Evolutionary conservation across 1,139 yeast species (phyloP), one percentile per base, ranked within the genome.

Genomic region (Yamadazyma conglobata): DNA sequence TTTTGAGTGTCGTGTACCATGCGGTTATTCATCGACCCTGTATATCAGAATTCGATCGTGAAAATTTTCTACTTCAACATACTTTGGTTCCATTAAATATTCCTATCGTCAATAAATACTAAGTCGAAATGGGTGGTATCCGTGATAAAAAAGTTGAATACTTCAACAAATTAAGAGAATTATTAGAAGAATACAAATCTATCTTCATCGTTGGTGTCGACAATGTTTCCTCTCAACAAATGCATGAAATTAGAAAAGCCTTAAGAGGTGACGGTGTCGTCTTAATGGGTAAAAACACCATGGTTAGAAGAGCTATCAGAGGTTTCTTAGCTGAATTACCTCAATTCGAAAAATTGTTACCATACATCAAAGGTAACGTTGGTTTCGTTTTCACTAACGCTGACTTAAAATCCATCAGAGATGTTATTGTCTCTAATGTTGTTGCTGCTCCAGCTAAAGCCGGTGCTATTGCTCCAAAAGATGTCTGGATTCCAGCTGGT

Each of bases 401-500:
- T 54, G 95, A 93, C 72, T 81, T 91, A 70, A 84, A 86, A 79
- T 68, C 76, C 56, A 75, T 89, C 73, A 93, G 96, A 78, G 96
- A 88, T 51, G 75, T 73, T 47, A 75, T 91, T 57, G 62, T 83
- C 54, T 67, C 85, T 58, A 91, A 93, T 87, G 91, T 83, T 72
- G 97, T 91, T 65, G 96, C 96, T 63, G 99, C 99, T 60, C 99
- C 99, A 71, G 99, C 99, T 60, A 89, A 89, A 77, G 94, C 98
- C 52, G 98, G 98, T 88, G 98, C 97, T 63, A 65, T 88, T 64
- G 96, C 99, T 60, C 98, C 97, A 70, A 81, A 70, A 66, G 96
- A 89, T 62, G 97, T 91, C 61, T 86, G 80, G 82, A 84, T 91
- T 56, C 94, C 95, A 68, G 97, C 97, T 57, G 95, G 95, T 73